Evolutionary conservation across 805 yeast genomes (phyloP).

Genomic region (Candida endomychidarum): DNA sequence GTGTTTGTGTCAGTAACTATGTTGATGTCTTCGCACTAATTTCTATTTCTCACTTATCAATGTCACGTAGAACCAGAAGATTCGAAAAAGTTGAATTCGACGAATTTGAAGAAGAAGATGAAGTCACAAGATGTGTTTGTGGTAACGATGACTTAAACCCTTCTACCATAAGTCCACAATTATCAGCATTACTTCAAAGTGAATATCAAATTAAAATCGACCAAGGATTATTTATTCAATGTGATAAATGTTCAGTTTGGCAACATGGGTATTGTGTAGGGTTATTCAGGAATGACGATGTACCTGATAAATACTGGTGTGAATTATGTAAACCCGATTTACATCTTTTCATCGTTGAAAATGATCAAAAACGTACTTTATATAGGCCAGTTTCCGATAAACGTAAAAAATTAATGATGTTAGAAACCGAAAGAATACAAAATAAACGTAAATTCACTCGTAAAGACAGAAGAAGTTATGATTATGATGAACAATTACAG

Average conservation of each 20-base stretch:
- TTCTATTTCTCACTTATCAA: background rate
- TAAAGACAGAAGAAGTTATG: constrained; percentile 34
- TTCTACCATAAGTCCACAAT: constrained; percentile 23
- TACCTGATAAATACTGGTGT: constrained; percentile 95
- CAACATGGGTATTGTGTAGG: constrained; percentile 98
- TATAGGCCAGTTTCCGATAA: constrained; percentile 43
- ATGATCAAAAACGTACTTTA: constrained; percentile 29
- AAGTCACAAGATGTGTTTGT: constrained; percentile 44
- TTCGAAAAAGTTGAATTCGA: constrained; percentile 13
- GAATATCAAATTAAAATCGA: constrained; percentile 43
- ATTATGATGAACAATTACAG: constrained; percentile 43
- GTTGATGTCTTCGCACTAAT: background rate
- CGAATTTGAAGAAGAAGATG: constrained; percentile 30
- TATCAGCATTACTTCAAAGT: constrained; percentile 24
- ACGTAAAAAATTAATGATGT: constrained; percentile 32
- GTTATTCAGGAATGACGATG: constrained; percentile 64
- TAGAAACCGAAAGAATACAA: constrained; percentile 17
- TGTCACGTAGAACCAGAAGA: constrained; percentile 18
- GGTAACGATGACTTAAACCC: constrained; percentile 37
- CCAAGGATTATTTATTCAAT: constrained; percentile 72
- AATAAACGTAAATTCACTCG: constrained; percentile 20
- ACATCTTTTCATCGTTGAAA: constrained; percentile 52
- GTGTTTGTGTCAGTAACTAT: too few species aligned
- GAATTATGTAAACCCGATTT: constrained; percentile 85
- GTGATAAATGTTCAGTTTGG: constrained; percentile 94